Conservation (phyloP, 139 green algal genomes). For the Chlamydomonas sp. region DNA sequence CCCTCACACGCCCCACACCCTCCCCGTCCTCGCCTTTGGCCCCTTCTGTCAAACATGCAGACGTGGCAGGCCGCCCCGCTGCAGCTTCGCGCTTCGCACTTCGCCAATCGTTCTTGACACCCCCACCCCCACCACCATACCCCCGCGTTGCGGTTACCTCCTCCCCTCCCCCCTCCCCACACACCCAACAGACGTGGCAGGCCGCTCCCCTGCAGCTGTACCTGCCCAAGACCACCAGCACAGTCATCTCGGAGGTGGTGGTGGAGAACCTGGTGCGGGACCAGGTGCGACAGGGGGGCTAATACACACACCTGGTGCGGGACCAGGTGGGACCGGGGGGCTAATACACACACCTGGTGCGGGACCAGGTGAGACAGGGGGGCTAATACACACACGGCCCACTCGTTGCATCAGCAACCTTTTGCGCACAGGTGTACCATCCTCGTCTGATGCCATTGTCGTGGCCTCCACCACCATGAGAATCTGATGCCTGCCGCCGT, state of each 20-base stretch:
- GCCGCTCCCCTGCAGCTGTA: conserved; percentile 42
- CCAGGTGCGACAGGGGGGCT: neutral
- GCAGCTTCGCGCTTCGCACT: conserved; percentile 30
- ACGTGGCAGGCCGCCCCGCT: conserved; percentile 25
- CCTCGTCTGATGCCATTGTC: too few relatives aligned
- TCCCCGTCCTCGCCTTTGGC: too few relatives aligned
- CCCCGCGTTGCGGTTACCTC: neutral
- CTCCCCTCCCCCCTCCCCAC: too few relatives aligned
- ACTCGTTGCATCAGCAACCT: too few relatives aligned
- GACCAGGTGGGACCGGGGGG: neutral
- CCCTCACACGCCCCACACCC: neutral
- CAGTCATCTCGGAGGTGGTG: conserved; percentile 54
- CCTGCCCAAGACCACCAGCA: conserved; percentile 50
- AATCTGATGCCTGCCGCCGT: too few relatives aligned
- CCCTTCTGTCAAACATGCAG: neutral
- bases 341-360: too few relatives aligned
- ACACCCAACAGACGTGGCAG: conserved; percentile 39
- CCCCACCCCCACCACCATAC: neutral
- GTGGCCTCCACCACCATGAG: too few relatives aligned
- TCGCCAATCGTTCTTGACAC: neutral
- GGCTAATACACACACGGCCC: too few relatives aligned
- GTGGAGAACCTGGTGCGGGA: conserved; percentile 57
- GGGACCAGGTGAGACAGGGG: conserved; percentile 10
- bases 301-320: conserved; percentile 28
- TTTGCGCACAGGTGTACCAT: too few relatives aligned